A percentile compares a stretch with the other conserved stretches of the same genome.
phyloP scores from a whole-genome alignment of 371 early-diverging fungal genomes.

The Chytridiales sp. region DNA sequence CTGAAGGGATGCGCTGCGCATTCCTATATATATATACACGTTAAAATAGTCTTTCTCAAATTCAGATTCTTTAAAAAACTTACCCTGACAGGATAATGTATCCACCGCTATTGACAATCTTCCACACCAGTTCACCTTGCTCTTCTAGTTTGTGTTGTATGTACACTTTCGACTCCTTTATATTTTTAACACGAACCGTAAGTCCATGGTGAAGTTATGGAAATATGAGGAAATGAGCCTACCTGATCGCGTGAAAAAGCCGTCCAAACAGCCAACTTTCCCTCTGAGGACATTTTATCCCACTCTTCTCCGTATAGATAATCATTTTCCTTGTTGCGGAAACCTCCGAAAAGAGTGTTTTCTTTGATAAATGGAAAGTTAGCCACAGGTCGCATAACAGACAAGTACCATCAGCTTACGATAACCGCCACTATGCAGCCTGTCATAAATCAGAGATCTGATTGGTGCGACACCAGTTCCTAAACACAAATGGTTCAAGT shows the following conservation, averaged over 20 bases:
- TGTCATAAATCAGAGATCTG: conserved; percentile 76
- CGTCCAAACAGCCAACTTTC: conserved; percentile 58
- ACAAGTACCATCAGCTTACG: conserved; percentile 32
- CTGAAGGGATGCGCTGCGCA: conserved; percentile 79
- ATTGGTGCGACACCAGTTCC: conserved; percentile 93
- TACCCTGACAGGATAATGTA: conserved; percentile 73
- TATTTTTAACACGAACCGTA: no score
- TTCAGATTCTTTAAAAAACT: conserved; percentile 3
- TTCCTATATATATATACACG: conserved; percentile 48
- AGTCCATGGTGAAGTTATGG: no score
- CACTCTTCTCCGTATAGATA: conserved; percentile 71
- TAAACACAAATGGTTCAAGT: background rate
- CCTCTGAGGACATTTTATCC: conserved; percentile 47
- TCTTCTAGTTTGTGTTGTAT: conserved; percentile 67
- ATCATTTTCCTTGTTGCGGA: conserved; percentile 69
- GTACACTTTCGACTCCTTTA: conserved; percentile 63
- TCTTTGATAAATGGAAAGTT: conserved; percentile 32
- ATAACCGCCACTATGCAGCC: conserved; percentile 49
- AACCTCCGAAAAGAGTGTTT: conserved; percentile 81
- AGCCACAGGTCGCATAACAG: conserved; percentile 30
- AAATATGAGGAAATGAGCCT: background rate
- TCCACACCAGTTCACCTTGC: conserved; percentile 62
- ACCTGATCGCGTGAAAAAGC: conserved; percentile 79
- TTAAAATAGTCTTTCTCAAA: background rate
- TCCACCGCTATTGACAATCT: conserved; percentile 58